Base-by-base conservation (phyloP, 768 basidiomycete genomes). In the Xerocomellus chrysenteron region DNA sequence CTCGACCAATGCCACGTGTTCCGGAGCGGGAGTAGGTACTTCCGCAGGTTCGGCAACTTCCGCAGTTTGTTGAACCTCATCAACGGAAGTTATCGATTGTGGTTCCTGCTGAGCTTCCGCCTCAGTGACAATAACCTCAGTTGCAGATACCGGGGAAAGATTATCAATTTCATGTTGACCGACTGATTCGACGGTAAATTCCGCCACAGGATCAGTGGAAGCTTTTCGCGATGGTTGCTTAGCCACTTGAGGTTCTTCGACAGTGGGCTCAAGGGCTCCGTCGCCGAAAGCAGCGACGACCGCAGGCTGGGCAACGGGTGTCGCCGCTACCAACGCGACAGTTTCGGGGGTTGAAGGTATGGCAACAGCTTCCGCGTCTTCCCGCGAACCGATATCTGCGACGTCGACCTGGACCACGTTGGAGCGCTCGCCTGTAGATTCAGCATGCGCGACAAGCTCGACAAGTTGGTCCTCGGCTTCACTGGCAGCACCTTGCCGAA, bases 1-100 rank as follows among this genome's bases (percentile, higher is more conserved):
- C 28, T 58, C 58, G 17, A 56, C 58, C 14, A 68, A 24, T 3
- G 44, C 30, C 44, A 57, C 48, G 24, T 11, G 43, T 49, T 60
- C 64, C 26, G 58, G 49, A 17, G 46, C 45, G 32, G 64, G 56
- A 12, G 61, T 66, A 39, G 52, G 42, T 48, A 56, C 48, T 37
- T 53, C 66, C 61, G 28, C 30, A 26, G 0, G 32, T 39, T 58
- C 58, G 61, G 49, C 21, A 57, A 56, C 19, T 26, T 26, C 62
- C 56, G 44, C 16, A 16, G 10, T 56, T 56, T 55, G 56, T 58
- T 55, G 56, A 44, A 11, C 33, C 33, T 21, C 60, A 52, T 56
- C 47, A 33, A 16, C 43, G 35, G 42, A 48, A 30, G 21, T 4
- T 5, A 36, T 32, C 17, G 33, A 19, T 35, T 40, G 36, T 17